These are phyloP conservation scores for Puccinia brachypodii DNA, from an alignment of 1,284 basidiomycete species.

Conservation along the genomic window DNA sequence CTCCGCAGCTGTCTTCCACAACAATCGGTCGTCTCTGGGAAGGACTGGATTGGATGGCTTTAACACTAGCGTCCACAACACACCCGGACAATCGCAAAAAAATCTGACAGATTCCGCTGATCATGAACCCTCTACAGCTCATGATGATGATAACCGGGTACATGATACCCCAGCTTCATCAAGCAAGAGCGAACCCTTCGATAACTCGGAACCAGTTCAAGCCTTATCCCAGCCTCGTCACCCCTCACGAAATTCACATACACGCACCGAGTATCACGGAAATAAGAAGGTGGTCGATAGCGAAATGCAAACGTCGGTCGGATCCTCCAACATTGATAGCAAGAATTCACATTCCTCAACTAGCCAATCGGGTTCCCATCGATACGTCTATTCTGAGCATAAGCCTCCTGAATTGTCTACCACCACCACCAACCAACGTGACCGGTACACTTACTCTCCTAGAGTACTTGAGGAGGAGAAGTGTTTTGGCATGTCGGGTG, in stretches of 20 bases:
- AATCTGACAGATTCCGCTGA: neutral
- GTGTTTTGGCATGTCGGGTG: too few relatives aligned
- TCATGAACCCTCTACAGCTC: conserved; percentile 18
- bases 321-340: neutral
- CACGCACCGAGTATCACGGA: neutral
- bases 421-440: neutral
- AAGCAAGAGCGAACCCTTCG: conserved; percentile 36
- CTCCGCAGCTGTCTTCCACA: neutral
- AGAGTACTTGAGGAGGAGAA: conserved; percentile 2
- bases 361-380: neutral
- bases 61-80: neutral
- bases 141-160: neutral
- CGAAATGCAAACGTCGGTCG: neutral
- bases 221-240: neutral
- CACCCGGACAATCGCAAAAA: conserved; percentile 18
- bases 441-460: neutral
- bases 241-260: neutral
- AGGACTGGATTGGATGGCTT: neutral
- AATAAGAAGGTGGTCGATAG: neutral
- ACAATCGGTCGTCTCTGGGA: neutral
- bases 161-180: conserved; percentile 22
- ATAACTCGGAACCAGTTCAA: neutral
- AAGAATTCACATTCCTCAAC: neutral
- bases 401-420: neutral
- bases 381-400: neutral